Base-by-base conservation (phyloP, 176 grass and related monocot species). In the Musa schizocarpa region DNA sequence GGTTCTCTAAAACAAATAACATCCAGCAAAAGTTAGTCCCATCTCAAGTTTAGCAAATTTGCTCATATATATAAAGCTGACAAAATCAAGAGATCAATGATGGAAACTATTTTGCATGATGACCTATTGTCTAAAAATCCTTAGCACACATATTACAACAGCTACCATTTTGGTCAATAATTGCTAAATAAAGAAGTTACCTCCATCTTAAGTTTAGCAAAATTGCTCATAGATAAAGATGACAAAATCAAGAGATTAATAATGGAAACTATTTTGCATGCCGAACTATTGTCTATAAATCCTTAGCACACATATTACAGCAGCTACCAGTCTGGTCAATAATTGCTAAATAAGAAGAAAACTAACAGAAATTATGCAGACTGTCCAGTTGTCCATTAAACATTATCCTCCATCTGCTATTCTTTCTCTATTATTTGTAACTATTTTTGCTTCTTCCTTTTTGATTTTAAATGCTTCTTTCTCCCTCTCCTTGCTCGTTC, bases 1-100 rank as follows among this genome's bases (percentile, higher is more conserved):
- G 95, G 75, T 80, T 99, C 95, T 69, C 95, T 99, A 83, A 25
- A 73, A 61, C 19, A 79, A 53, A 50, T 9, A 70, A 20, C 21
- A 59, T 43, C 34, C 19, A 65, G 23, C 2, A 63, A 9, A 52
- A 65, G 16, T 63, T 22, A 76, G 27, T 0, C 11, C 34, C 66
- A 49, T 13, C 9, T 49, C 17, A 24, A 52, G 29, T 23, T 50
- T 56, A 59, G 54, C 2, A 76, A 76, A 29, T 23, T 52, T 8
- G 9, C 17, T 24, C 26, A 77, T 52, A 65, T 52, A 65, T 17
- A 25, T 52, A 10, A 77, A 65, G 24, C 9, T 48, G 69, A 25
- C 57, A 79, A 81, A 85, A 85, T 23, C 79, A 79, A 82, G 79
- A 16, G 64, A 84, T 53, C 70, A 34, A 69, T 63, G 67, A 83